Conservation (phyloP, 495 filamentous ascomycete species). For the Aspergillus saccharolyticus region DNA sequence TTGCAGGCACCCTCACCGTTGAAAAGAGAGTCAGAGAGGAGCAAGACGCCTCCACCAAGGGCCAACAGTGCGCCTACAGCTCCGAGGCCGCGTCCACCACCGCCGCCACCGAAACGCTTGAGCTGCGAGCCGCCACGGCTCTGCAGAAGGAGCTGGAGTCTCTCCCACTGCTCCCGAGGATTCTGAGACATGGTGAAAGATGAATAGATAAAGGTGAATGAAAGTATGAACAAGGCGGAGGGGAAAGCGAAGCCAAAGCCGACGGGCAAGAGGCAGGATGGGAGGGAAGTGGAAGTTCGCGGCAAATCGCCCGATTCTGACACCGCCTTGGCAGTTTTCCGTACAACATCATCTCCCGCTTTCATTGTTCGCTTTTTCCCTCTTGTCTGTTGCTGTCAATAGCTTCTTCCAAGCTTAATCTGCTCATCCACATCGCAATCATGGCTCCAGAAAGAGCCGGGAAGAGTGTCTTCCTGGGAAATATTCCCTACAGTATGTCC, state of each 20-base stretch:
- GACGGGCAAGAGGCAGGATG: conserved; percentile 10
- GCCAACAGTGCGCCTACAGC: conserved; percentile 48
- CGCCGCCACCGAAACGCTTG: conserved; percentile 39
- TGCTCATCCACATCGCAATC: conserved; percentile 17
- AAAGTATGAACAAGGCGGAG: conserved; percentile 15
- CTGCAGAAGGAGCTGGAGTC: conserved; percentile 58
- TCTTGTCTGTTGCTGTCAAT: background rate
- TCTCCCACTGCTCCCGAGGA: conserved; percentile 60
- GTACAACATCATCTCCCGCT: background rate
- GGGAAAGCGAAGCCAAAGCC: conserved; percentile 20
- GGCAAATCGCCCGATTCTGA: conserved; percentile 20
- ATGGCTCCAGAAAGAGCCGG: conserved; percentile 55
- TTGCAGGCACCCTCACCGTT: conserved; percentile 56
- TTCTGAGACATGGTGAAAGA: conserved; percentile 48
- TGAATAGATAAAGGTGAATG: conserved; percentile 11
- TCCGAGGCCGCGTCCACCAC: conserved; percentile 42
- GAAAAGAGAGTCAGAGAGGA: conserved; percentile 84
- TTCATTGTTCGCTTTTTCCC: background rate
- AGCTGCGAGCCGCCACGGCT: conserved; percentile 31
- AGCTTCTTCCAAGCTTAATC: background rate
- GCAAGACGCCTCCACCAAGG: conserved; percentile 59
- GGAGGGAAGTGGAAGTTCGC: conserved; percentile 18
- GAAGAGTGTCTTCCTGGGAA: conserved; percentile 77
- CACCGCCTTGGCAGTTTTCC: conserved; percentile 18
- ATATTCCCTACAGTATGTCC: conserved; percentile 62